These are phyloP conservation scores for Microcera coccophila DNA, from an alignment of 2,329 filamentous ascomycete species.

Conservation along the genomic window DNA sequence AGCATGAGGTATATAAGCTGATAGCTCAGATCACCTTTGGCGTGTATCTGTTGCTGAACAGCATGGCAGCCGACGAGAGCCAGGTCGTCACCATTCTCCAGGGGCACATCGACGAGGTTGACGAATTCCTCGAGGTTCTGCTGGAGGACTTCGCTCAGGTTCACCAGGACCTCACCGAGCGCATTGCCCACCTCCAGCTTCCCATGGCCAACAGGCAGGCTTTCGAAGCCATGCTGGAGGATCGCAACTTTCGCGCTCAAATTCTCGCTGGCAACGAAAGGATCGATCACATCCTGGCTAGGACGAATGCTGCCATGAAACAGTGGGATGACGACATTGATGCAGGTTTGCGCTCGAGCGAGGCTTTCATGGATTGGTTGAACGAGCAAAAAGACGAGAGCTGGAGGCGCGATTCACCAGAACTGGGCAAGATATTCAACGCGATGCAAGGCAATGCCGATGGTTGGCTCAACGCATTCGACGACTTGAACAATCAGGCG, in stretches of 20 bases:
- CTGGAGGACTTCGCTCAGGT: constrained; percentile 81
- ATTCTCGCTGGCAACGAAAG: constrained; percentile 85
- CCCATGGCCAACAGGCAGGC: constrained; percentile 78
- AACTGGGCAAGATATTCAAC: constrained; percentile 68
- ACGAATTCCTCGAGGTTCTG: constrained; percentile 82
- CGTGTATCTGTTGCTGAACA: constrained; percentile 79
- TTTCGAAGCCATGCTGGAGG: constrained; percentile 84
- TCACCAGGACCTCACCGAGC: constrained; percentile 71
- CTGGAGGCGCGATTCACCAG: constrained; percentile 58
- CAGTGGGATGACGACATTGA: constrained; percentile 75
- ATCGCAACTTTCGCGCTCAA: constrained; percentile 74
- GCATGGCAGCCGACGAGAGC: constrained; percentile 80
- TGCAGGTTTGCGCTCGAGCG: constrained; percentile 71
- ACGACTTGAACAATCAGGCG: constrained; percentile 69
- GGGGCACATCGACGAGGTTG: constrained; percentile 88
- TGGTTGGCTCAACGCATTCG: constrained; percentile 80
- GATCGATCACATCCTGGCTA: constrained; percentile 83
- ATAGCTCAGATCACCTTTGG: constrained; percentile 92
- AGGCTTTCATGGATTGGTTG: constrained; percentile 74
- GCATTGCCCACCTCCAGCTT: constrained; percentile 74
- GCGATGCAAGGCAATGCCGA: constrained; percentile 93
- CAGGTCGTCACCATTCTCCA: constrained; percentile 89
- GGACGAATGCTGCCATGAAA: constrained; percentile 71
- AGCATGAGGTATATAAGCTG: constrained; percentile 86
- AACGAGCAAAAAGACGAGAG: constrained; percentile 58